Evolutionary conservation across 1,284 basidiomycete species (phyloP), one percentile per base, ranked within the genome.

Genomic region (Vanrija sp.): DNA sequence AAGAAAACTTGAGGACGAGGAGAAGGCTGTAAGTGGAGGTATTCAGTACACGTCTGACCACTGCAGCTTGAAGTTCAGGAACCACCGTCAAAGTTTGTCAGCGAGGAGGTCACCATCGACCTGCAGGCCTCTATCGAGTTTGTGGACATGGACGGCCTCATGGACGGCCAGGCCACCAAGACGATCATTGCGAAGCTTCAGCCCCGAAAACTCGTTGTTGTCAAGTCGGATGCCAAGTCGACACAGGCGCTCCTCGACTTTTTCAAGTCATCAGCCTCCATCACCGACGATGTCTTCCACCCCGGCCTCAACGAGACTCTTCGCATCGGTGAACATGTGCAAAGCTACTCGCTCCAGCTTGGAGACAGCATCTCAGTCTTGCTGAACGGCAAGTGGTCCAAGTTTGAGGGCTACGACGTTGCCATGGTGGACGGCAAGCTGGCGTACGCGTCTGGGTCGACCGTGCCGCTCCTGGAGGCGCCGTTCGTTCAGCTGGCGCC

Each of bases 361-460:
- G 92, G 91, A 57, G 96, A 98, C 85, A 88, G 64, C 78, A 97
- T 58, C 78, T 96, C 68, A 61, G 82, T 81, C 3, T 83, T 85
- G 2, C 77, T 98, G 21, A 55, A 52, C 8, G 62, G 66, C 58
- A 87, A 86, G 72, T 88, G 97, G 85, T 94, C 92, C 12, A 84
- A 88, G 89, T 96, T 97, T 69, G 96, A 98, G 69, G 95, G 96
- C 68, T 98, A 94, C 72, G 92, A 98, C 73, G 88, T 98, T 42
- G 91, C 89, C 18, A 93, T 88, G 73, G 85, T 98, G 40, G 86
- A 86, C 29, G 95, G 93, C 25, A 84, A 88, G 25, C 85, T 98
- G 28, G 82, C 87, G 5, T 84, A 86, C 45, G 86, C 89, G 48
- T 85, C 89, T 10, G 92, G 86, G 59, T 91, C 91, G n/a, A 78